phyloP scores from a whole-genome alignment of 1,284 basidiomycete genomes.

The Sanghuangporus sanghuang region DNA sequence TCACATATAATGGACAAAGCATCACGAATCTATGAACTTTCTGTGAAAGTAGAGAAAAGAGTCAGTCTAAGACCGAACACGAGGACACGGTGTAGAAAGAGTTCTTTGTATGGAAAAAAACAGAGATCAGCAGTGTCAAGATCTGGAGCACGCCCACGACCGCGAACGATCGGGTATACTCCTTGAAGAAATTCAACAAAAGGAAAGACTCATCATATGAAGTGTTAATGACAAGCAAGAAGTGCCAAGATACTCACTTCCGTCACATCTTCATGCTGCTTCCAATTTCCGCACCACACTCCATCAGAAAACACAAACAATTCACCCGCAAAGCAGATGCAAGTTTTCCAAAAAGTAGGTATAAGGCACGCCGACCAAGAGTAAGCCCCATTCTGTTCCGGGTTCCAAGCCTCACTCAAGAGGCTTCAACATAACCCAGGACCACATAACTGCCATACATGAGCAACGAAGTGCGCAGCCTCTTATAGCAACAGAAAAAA shows the following conservation, averaged over 20 bases:
- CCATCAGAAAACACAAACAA: conserved; percentile 36
- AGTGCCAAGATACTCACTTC: conserved; percentile 28
- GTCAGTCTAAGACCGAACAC: neutral
- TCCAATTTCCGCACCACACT: neutral
- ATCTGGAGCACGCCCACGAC: conserved; percentile 65
- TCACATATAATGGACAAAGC: too few relatives aligned
- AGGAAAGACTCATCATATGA: conserved; percentile 27
- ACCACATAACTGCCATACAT: conserved; percentile 82
- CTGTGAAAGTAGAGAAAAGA: neutral
- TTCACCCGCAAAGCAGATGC: conserved; percentile 30
- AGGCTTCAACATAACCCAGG: conserved; percentile 23
- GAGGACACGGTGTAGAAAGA: neutral
- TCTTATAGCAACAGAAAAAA: conserved; percentile 21
- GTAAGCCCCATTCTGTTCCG: conserved; percentile 85
- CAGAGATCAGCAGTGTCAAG: conserved; percentile 60
- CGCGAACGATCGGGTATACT: conserved; percentile 49
- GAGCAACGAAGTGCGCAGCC: conserved; percentile 59
- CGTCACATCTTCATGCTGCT: conserved; percentile 6
- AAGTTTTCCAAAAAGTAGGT: conserved; percentile 41
- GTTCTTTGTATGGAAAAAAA: neutral
- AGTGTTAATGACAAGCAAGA: conserved; percentile 10
- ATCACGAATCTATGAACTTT: neutral
- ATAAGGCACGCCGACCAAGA: conserved; percentile 53
- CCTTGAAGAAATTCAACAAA: conserved; percentile 93
- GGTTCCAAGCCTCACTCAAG: conserved; percentile 3